Conservation (phyloP, 192 early-diverging fungal genomes). For the Mortierella hygrophila region DNA sequence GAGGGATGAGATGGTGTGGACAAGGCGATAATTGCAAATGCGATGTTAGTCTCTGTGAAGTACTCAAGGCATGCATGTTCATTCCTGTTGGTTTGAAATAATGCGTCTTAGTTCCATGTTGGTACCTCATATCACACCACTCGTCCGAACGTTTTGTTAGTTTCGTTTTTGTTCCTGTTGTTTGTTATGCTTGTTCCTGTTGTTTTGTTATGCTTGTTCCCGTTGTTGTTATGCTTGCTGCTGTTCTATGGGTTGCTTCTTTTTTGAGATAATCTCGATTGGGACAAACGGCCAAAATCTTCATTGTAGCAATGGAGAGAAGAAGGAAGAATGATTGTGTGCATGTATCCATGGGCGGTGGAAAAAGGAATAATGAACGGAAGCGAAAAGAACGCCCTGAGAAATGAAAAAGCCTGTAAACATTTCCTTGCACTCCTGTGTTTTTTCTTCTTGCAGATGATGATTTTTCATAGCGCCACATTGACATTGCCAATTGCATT, state of each 20-base stretch:
- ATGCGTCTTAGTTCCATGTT: background rate
- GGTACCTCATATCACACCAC: background rate
- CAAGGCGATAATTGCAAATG: too few relatives aligned
- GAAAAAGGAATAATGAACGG: conserved; percentile 5
- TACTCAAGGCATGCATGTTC: too few relatives aligned
- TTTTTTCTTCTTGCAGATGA: too few relatives aligned
- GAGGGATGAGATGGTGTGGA: too few relatives aligned
- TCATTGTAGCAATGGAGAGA: background rate
- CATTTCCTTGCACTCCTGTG: too few relatives aligned
- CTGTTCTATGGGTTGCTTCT: background rate
- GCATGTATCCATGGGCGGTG: background rate
- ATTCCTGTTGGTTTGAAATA: background rate
- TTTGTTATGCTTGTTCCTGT: background rate
- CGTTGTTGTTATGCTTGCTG: background rate
- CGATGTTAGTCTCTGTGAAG: too few relatives aligned
- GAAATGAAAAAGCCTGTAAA: background rate
- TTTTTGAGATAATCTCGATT: conserved; percentile 4
- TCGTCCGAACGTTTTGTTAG: background rate
- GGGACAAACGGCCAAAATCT: background rate
- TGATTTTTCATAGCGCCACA: too few relatives aligned
- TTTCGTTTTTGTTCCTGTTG: background rate
- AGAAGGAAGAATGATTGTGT: background rate
- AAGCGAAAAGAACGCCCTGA: background rate
- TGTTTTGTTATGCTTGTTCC: background rate
- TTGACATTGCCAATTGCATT: too few relatives aligned